Evolutionary conservation across 352 stramenopile genomes (phyloP), one percentile per base, ranked within the genome.

Genomic region (Pythium insidiosum): DNA sequence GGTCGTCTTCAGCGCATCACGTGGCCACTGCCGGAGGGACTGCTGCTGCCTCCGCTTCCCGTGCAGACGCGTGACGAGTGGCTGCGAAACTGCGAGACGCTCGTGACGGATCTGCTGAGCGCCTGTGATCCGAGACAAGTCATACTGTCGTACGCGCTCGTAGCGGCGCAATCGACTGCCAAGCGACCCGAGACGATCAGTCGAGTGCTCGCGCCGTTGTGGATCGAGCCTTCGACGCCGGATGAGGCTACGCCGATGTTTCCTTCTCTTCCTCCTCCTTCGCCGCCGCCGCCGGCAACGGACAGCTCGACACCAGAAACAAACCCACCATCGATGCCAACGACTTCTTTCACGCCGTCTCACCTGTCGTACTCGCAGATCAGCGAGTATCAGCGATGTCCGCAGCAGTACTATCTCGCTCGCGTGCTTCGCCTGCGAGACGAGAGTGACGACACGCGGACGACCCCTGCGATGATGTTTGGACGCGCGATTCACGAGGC

Each of bases 341-440:
- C 39, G 29, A 9, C 23, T 5, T 43, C 60, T 26, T 86, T 73
- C 41, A 41, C 83, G 15, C 73, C 76, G 9, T 24, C 56, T 1
- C 77, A 93, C 39, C 51, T 93, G 39, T 93, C 80, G 25, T 93
- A 85, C 39, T 80, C 80, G 10, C 80, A 93, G 37, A 83, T 93
- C 30, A 65, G 69, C 19, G 75, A 90, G 58, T 93, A 89, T 38
- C 53, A 74, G 15, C 73, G 80, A 13, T 93, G 80, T 54, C 80
- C 80, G 6, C 73, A 90, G 23, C 66, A 74, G 9, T 93, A 93
- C 48, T 90, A 82, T 42, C 50, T 93, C 24, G 47, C 61, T n/a
- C 77, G 80, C 6, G 66, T 68, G 38, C 52, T 60, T 3, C 29
- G 52, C 10, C 45, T 60, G 6, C 52, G 50, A 15, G 50, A 58